phyloP scores from a whole-genome alignment of 2,329 filamentous ascomycete species.

The Fusarium sp. region DNA sequence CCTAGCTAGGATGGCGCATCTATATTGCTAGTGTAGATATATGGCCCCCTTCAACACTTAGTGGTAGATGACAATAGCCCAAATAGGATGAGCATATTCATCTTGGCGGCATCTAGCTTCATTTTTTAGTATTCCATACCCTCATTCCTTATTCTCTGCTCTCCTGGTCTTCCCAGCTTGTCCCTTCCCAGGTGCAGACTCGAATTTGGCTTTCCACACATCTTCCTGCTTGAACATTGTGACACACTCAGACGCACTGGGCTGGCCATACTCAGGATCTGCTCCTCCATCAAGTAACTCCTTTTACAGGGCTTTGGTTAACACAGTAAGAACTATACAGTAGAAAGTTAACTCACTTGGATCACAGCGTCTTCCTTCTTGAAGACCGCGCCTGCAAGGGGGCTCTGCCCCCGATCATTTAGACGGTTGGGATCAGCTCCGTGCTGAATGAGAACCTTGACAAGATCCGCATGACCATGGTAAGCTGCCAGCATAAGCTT shows the following conservation, averaged over 20 bases:
- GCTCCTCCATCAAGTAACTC: slow-evolving; percentile 63
- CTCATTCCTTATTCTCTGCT: neutral
- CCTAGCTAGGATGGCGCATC: neutral
- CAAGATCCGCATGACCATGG: slow-evolving; percentile 71
- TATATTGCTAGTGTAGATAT: neutral
- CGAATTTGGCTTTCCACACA: slow-evolving; percentile 62
- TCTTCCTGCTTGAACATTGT: slow-evolving; percentile 64
- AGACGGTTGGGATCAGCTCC: slow-evolving; percentile 75
- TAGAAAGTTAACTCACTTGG: slow-evolving; percentile 53
- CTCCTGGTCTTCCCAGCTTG: slow-evolving; percentile 25
- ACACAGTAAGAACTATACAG: too few relatives aligned
- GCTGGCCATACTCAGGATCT: slow-evolving; percentile 64
- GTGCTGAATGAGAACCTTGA: slow-evolving; percentile 68
- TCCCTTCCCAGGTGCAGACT: slow-evolving; percentile 60
- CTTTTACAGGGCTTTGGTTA: slow-evolving; percentile 41
- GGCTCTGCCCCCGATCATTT: slow-evolving; percentile 76
- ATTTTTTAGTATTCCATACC: neutral
- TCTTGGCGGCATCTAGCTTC: neutral
- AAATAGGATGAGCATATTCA: neutral
- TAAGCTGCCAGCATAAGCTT: slow-evolving; percentile 80
- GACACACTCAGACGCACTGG: slow-evolving; percentile 61
- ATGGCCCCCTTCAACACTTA: neutral
- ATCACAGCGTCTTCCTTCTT: slow-evolving; percentile 75
- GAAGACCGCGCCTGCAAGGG: slow-evolving; percentile 77
- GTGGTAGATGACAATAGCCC: neutral